Evolutionary conservation across 2,329 filamentous ascomycete species (phyloP).

Genomic region (Rhynchosporium agropyri): DNA sequence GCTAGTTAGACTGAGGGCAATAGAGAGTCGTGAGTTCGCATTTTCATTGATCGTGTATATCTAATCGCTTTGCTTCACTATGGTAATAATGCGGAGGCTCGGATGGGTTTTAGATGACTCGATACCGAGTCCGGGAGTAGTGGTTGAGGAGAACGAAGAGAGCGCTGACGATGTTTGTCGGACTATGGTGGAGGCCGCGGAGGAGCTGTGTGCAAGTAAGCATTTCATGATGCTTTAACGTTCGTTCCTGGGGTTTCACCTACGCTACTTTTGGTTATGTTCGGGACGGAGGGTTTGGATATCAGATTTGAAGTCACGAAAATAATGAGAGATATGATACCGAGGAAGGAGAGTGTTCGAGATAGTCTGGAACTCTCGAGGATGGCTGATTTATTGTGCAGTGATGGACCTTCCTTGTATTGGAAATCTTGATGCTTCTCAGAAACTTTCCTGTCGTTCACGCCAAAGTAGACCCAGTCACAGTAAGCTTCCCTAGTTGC

Average conservation of each 20-base stretch:
- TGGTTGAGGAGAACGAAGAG: not conserved
- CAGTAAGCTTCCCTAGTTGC: too few relatives aligned
- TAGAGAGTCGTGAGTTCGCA: not conserved
- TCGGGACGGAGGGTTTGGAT: constrained; percentile 1
- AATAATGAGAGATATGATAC: constrained; percentile 11
- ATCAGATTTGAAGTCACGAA: not conserved
- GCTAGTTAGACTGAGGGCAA: not conserved
- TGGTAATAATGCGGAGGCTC: not conserved
- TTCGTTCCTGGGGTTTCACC: not conserved
- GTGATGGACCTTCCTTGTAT: not conserved
- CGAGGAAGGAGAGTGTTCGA: constrained; percentile 5
- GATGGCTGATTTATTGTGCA: not conserved
- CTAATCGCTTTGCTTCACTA: not conserved
- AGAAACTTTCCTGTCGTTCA: too few relatives aligned
- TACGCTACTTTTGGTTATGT: not conserved
- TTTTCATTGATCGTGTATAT: not conserved
- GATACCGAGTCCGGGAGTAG: too few relatives aligned
- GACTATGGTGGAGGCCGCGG: not conserved
- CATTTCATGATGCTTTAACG: not conserved
- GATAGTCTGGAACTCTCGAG: not conserved
- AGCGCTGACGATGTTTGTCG: not conserved
- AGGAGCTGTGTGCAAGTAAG: not conserved
- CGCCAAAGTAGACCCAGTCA: too few relatives aligned
- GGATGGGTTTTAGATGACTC: not conserved
- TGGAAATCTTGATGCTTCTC: too few relatives aligned